phyloP scores from a whole-genome alignment of 2,329 filamentous ascomycete genomes.

The Pseudohalonectria lignicola region DNA sequence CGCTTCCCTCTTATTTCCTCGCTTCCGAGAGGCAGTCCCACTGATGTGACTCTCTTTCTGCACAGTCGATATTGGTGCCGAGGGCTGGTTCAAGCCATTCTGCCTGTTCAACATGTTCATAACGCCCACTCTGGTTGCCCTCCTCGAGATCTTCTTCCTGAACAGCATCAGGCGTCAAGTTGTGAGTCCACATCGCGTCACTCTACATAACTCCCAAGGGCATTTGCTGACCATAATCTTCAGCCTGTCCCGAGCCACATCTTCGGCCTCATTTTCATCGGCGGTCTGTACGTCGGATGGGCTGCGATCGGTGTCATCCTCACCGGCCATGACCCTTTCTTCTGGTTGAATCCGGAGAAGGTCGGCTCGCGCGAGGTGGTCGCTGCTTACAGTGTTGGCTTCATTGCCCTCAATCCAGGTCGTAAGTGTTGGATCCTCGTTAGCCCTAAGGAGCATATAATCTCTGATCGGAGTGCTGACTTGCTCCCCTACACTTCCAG shows the following conservation, averaged over 20 bases:
- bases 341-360: slow-evolving; percentile 35
- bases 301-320: slow-evolving; percentile 32
- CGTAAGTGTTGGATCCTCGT: slow-evolving; percentile 9
- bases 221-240: slow-evolving; percentile 7
- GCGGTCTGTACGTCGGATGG: slow-evolving; percentile 36
- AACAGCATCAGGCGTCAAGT: slow-evolving; percentile 42
- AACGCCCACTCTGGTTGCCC: slow-evolving; percentile 29
- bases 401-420: slow-evolving; percentile 22
- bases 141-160: slow-evolving; percentile 33
- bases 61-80: slow-evolving; percentile 9
- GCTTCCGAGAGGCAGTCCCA: too few species aligned
- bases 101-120: slow-evolving; percentile 33
- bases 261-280: slow-evolving; percentile 26
- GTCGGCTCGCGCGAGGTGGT: slow-evolving; percentile 32
- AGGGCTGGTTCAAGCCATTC: slow-evolving; percentile 35
- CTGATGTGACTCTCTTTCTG: too few species aligned
- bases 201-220: too few species aligned
- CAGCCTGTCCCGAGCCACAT: slow-evolving; percentile 34
- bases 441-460: too few species aligned
- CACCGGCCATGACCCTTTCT: slow-evolving; percentile 35
- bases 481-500: slow-evolving; percentile 8
- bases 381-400: slow-evolving; percentile 29
- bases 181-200: slow-evolving; percentile 28
- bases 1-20: neutral
- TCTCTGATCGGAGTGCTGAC: too few species aligned